phyloP scores from a whole-genome alignment of 345 rosid genomes.

The Brassica cretica region DNA sequence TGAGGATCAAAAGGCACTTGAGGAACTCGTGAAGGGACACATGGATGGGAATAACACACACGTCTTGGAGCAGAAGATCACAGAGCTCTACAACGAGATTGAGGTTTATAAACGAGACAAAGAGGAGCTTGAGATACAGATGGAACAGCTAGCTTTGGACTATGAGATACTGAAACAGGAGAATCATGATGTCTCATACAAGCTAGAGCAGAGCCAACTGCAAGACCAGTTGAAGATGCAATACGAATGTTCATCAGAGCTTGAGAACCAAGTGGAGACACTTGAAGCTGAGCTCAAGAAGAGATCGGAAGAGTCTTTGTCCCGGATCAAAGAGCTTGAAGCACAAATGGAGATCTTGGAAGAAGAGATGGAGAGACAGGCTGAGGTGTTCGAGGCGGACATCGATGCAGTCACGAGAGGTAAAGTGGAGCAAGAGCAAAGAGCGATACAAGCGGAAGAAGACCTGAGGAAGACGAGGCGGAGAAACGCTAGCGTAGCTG shows the following conservation, averaged over 20 bases:
- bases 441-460: constrained; percentile 86
- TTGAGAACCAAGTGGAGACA: constrained; percentile 50
- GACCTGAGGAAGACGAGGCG: constrained; percentile 60
- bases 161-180: constrained; percentile 94
- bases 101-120: constrained; percentile 78
- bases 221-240: constrained; percentile 81
- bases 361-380: constrained; percentile 69
- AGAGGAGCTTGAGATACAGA: constrained; percentile 85
- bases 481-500: constrained; percentile 77
- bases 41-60: constrained; percentile 52
- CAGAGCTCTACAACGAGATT: constrained; percentile 66
- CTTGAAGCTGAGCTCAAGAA: constrained; percentile 54
- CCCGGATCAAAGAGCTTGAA: constrained; percentile 53
- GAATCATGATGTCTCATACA: constrained; percentile 67
- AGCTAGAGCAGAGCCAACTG: constrained; percentile 80
- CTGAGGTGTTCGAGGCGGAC: constrained; percentile 58
- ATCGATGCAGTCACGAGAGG: constrained; percentile 54
- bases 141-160: constrained; percentile 95
- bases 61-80: constrained; percentile 64
- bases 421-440: constrained; percentile 78
- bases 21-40: constrained; percentile 75
- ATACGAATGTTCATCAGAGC: constrained; percentile 67
- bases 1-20: constrained; percentile 84
- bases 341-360: constrained; percentile 55
- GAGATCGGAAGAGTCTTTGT: constrained; percentile 51